phyloP scores from a whole-genome alignment of 768 basidiomycete genomes.

The Pulveroboletus sp. region DNA sequence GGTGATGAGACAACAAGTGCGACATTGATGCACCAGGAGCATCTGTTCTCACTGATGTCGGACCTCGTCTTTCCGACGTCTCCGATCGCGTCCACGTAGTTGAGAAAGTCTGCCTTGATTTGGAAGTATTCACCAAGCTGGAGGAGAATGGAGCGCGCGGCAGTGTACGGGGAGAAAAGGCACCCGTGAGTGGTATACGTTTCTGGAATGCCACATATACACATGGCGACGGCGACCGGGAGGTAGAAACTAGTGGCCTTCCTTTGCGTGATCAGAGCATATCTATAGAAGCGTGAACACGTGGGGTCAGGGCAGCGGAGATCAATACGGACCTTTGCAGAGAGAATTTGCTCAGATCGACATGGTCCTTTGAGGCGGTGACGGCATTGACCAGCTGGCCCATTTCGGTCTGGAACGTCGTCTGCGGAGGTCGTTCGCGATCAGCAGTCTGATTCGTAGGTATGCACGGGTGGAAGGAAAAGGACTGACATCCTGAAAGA shows the following conservation, averaged over 20 bases:
- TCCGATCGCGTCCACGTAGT: background rate
- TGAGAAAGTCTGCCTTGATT: background rate
- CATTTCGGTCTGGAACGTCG: conserved; percentile 1
- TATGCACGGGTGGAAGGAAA: background rate
- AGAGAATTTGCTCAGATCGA: conserved; percentile 2
- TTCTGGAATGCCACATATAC: conserved; percentile 1
- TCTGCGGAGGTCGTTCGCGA: background rate
- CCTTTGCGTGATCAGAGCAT: background rate
- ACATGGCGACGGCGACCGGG: conserved; percentile 1
- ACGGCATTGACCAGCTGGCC: background rate
- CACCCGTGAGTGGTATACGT: background rate
- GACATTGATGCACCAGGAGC: conserved; percentile 4
- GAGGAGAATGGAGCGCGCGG: conserved; percentile 1
- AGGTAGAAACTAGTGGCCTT: conserved; percentile 4
- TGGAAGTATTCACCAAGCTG: conserved; percentile 2
- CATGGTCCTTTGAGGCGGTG: background rate
- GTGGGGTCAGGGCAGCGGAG: background rate
- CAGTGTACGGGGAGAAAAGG: background rate
- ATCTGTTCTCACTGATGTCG: background rate
- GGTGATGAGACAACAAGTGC: background rate
- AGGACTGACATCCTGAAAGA: conserved; percentile 1
- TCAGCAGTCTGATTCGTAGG: background rate
- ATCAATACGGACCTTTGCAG: background rate
- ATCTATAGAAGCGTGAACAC: background rate
- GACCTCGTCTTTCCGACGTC: background rate